These are phyloP conservation scores for Phytophthora chlamydospora DNA, from an alignment of 352 stramenopile species.

Conservation along the genomic window DNA sequence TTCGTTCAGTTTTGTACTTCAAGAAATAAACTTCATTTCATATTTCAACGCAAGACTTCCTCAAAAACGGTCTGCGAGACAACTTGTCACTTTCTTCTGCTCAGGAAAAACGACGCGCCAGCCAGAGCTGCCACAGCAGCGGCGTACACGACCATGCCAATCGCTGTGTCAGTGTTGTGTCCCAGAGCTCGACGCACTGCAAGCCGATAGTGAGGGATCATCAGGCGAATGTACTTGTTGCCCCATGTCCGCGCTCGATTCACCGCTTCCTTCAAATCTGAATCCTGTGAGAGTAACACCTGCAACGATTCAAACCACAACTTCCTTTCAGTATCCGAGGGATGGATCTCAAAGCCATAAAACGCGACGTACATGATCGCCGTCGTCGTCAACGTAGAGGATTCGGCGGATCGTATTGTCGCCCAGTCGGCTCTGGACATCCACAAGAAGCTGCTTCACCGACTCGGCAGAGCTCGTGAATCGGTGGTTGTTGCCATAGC, in stretches of 20 bases:
- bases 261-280: slow-evolving; percentile 83
- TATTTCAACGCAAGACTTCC: slow-evolving; percentile 7
- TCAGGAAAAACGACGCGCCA: slow-evolving; percentile 81
- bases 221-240: slow-evolving; percentile 86
- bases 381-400: slow-evolving; percentile 86
- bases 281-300: slow-evolving; percentile 80
- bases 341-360: not conserved
- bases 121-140: slow-evolving; percentile 77
- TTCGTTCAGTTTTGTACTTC: slow-evolving; percentile 31
- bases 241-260: slow-evolving; percentile 76
- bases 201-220: slow-evolving; percentile 60
- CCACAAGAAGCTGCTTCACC: slow-evolving; percentile 67
- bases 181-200: slow-evolving; percentile 47
- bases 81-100: slow-evolving; percentile 72
- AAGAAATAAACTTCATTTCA: slow-evolving; percentile 27
- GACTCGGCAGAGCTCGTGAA: slow-evolving; percentile 86
- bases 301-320: slow-evolving; percentile 24
- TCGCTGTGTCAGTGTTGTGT: slow-evolving; percentile 51
- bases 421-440: slow-evolving; percentile 76
- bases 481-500: slow-evolving; percentile 81
- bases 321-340: slow-evolving; percentile 13
- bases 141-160: slow-evolving; percentile 84
- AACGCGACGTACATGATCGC: slow-evolving; percentile 60
- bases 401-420: slow-evolving; percentile 79
- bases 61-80: too few species aligned